Base-by-base conservation (phyloP, 1,139 yeast species). In the Saccharomyces hybrid region DNA sequence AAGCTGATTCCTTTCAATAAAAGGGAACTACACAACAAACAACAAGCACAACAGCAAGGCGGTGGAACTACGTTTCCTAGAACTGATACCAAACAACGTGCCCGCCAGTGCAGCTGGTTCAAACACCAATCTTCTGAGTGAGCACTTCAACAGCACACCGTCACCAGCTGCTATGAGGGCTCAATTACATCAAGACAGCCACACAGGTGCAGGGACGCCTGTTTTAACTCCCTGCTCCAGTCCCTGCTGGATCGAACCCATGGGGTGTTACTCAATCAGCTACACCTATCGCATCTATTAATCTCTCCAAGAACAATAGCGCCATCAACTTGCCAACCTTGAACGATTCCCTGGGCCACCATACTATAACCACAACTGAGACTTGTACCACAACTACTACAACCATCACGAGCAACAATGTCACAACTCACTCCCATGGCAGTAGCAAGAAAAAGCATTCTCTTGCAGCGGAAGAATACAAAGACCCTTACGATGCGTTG, bases 1-100 rank as follows among this genome's bases (percentile, higher is more conserved):
- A 95, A 71, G 98, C 98, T 1, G 99, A 95, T 66, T 86, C 96
- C 96, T 6, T 93, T 89, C 72, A 88, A 97, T 34, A 84, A 97
- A 72, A 95, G 91, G 69, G 97, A 91, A 68, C 78, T 90, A 68
- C 84, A 91, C 12, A 87, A 59, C 47, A 65, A 64, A 48, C 70
- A 65, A 56, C 64, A 61, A 38, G 49, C 60, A 49, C 57, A 50
- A 24, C 54, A 56, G 53, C 56, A 57, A 53, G 41, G 32, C 16
- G 48, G 49, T 26, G 46, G 34, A 9, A 31, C 50, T 9, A 27
- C 51, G 31, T 50, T 44, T 48, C 48, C 54, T 14, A 48, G 52
- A 19, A 47, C 48, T 29, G 24, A 48, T 59, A 19, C 55, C 58
- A 28, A 47, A 54, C 14, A 44, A 51, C 24, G 51, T 52, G 11